phyloP scores from a whole-genome alignment of 306 rosid species.

The Potentilla sterilis region DNA sequence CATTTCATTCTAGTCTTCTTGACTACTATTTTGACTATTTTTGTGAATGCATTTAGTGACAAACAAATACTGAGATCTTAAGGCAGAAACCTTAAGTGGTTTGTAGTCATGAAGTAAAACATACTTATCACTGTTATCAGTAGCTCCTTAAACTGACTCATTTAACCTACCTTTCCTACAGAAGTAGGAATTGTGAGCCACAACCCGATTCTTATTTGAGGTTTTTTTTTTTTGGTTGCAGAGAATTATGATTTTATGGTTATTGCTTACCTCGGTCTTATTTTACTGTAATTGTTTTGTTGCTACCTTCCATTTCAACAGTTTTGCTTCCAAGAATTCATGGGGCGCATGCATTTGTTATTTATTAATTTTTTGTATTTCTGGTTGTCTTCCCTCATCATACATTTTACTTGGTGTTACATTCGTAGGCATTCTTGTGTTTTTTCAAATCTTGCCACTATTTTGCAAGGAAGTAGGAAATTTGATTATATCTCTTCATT shows the following conservation, averaged over 20 bases:
- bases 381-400: not conserved
- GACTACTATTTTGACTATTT: not conserved
- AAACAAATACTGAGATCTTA: not conserved
- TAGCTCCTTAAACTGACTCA: not conserved
- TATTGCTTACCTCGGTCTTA: not conserved
- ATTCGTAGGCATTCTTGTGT: not conserved
- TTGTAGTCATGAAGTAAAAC: not conserved
- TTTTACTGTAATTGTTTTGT: not conserved
- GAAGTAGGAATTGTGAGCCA: not conserved
- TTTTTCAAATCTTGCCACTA: not conserved
- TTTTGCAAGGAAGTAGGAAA: not conserved
- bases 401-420: not conserved
- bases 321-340: not conserved
- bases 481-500: not conserved
- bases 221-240: not conserved
- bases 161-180: not conserved
- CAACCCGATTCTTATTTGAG: not conserved
- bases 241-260: not conserved
- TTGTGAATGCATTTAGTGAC: not conserved
- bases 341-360: not conserved
- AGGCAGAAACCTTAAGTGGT: not conserved
- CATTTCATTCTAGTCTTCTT: not conserved
- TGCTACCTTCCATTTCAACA: not conserved
- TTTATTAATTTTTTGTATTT: not conserved
- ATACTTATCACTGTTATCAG: not conserved